Base-by-base conservation (phyloP, 1,284 basidiomycete species). In the Agaricales sp. region DNA sequence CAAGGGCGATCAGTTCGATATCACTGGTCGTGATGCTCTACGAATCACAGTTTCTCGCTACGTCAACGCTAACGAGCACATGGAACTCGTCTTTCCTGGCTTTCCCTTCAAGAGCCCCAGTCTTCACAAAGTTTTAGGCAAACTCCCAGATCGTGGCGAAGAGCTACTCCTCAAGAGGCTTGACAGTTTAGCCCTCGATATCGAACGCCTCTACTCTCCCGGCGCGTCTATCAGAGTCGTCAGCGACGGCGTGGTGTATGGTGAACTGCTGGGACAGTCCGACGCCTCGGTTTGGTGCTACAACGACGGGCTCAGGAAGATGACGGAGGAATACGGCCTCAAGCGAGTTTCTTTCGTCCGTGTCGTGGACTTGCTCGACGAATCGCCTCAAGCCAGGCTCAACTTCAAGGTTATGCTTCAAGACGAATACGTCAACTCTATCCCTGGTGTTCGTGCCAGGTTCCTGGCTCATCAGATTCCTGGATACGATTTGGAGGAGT, bases 211-310 rank as follows among this genome's bases (percentile, higher is more conserved):
- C 4, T 45, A 45, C 24, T 11, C 18, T 4, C 20, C 44, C 13
- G 44, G 44, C 11, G 44, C 21, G 20, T 8, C 23, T 13, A 21
- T 45, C 6, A 4, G 44, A 13, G 24, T 45, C 18, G 44, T 45
- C 24, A 45, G 44, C 20, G 44, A 45, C 23, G 44, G 44, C 4
- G 44, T 45, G 44, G 44, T 45, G 11, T 45, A 45, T 21, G 44
- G 44, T 14, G 8, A 21, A 13, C 14, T 45, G 20, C 44, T 45
- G 8, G 44, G 44, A 6, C 20, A n/a, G 6, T 22, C 4, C 20
- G 44, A 45, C 11, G 13, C 6, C 11, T 8, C 18, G 19, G 44
- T 45, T 21, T 45, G 24, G 20, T 6, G 23, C 8, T 45, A 45
- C 24, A 24, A 24, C 11, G 44, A 22, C 11, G 44, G 24, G 20